Evolutionary conservation across 2,329 filamentous ascomycete genomes (phyloP).

Genomic region (Arthroderma sp.): DNA sequence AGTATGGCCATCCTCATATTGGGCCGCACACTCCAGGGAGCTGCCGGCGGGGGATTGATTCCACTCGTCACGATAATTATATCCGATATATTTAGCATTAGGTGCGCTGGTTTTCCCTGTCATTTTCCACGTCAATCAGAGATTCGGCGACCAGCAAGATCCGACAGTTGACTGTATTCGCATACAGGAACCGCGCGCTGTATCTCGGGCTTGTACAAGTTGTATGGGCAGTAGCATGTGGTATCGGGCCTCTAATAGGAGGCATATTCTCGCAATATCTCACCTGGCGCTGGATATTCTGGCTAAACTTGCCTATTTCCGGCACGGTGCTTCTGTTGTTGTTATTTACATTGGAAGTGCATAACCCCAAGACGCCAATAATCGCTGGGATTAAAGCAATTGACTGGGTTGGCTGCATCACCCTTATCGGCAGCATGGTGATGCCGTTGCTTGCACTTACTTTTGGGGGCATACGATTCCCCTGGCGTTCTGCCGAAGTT

Average conservation of each 20-base stretch:
- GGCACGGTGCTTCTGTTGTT: slow-evolving; percentile 38
- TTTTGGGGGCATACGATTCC: slow-evolving; percentile 60
- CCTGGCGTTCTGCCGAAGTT: slow-evolving; percentile 62
- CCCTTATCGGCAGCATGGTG: slow-evolving; percentile 59
- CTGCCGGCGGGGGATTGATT: slow-evolving; percentile 41
- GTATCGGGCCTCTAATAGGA: slow-evolving; percentile 40
- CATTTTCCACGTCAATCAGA: neutral
- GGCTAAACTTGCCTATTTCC: slow-evolving; percentile 42
- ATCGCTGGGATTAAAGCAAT: slow-evolving; percentile 38
- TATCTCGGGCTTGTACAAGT: slow-evolving; percentile 40
- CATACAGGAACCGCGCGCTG: slow-evolving; percentile 26
- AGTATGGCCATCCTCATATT: slow-evolving; percentile 41
- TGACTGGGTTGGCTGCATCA: slow-evolving; percentile 42
- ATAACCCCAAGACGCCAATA: slow-evolving; percentile 41
- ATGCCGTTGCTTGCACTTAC: slow-evolving; percentile 80
- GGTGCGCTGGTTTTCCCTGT: slow-evolving; percentile 14
- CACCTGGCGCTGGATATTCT: slow-evolving; percentile 44
- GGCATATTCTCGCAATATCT: slow-evolving; percentile 34
- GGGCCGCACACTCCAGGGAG: slow-evolving; percentile 41
- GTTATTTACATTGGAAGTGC: slow-evolving; percentile 40
- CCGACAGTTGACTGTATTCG: neutral
- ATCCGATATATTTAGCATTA: slow-evolving; percentile 42
- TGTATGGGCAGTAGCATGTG: slow-evolving; percentile 43
- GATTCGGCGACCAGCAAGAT: too few species aligned
- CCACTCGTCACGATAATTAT: slow-evolving; percentile 42